Base-by-base conservation (phyloP, 1,284 basidiomycete genomes). In the Microstroma glucosiphilum region DNA sequence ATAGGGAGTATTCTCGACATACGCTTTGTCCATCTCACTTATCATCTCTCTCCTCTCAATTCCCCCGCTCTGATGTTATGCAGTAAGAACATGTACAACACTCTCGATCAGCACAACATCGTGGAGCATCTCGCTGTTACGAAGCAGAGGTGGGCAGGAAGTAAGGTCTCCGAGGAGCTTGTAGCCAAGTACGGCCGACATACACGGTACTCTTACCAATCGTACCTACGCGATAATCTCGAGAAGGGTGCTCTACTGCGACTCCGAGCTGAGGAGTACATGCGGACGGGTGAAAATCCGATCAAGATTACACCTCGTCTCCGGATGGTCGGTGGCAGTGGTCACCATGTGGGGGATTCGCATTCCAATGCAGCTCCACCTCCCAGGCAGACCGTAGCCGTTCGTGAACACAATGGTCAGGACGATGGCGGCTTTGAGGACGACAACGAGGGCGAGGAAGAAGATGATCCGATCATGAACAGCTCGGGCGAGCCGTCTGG, bases 141-240 rank as follows among this genome's bases (percentile, higher is more conserved):
- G 7, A 21, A 15, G 15, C 15, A 25, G 21, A 26, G 21, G 6
- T 54, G n/a, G n/a, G 51, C 21, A 15, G 51, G 51, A 25, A 19
- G 51, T 13, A 54, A 54, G 6, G 13, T 54, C 15, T 19, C 51
- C 4, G 51, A 54, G 15, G 51, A 23, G 21, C 51, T 54, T 25
- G 25, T 26, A 13, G 51, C 51, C 2, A 54, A 54, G 51, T 26
- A 54, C 26, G 51, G 51, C 3, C n/a, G 51, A 54, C 51, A 54
- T 23, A 54, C 51, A 6, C 51, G 21, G 21, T 19, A 26, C 25
- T 54, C 51, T 26, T 54, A 26, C 13, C 21, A 23, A 15, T 19
- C 51, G 19, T 54, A 26, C 21, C 51, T 54, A 7, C 51, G 51
- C 25, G 51, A 54, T 25, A 54, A 54, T 13, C n/a, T 54, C 21